A percentile compares a stretch with the other conserved stretches of the same genome.
These are phyloP conservation scores for Phytophthora megakarya DNA, from an alignment of 352 stramenopile genomes.

Conservation along the genomic window DNA sequence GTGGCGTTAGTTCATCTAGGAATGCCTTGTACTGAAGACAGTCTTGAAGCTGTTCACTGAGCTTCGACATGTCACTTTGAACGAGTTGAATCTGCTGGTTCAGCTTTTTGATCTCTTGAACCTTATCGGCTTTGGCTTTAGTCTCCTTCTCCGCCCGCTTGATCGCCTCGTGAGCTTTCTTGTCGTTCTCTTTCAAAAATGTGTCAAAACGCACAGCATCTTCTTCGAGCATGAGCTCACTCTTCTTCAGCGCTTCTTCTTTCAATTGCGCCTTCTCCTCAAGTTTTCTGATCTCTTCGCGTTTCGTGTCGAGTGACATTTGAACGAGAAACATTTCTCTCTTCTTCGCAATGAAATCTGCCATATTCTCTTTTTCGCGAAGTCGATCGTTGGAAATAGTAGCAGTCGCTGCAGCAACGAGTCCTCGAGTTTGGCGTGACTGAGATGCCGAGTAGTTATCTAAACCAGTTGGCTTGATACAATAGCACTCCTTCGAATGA, in stretches of 20 bases:
- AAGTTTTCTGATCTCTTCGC: slow-evolving; percentile 96
- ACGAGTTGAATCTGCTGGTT: slow-evolving; percentile 96
- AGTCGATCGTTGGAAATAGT: slow-evolving; percentile 86
- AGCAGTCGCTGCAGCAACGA: slow-evolving; percentile 79
- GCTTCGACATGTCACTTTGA: slow-evolving; percentile 94
- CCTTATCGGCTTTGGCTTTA: slow-evolving; percentile 93
- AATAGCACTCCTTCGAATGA: background rate
- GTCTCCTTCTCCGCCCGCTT: slow-evolving; percentile 94
- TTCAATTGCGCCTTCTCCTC: slow-evolving; percentile 96
- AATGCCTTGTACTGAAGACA: slow-evolving; percentile 95
- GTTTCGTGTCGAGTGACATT: slow-evolving; percentile 96
- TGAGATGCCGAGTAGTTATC: slow-evolving; percentile 70
- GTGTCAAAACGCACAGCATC: slow-evolving; percentile 96
- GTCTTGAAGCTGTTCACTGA: slow-evolving; percentile 94
- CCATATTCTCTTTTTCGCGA: slow-evolving; percentile 95
- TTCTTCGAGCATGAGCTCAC: slow-evolving; percentile 95
- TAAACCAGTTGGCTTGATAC: slow-evolving; percentile 41
- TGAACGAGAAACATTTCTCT: slow-evolving; percentile 97
- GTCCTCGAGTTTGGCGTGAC: slow-evolving; percentile 73
- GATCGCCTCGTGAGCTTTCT: slow-evolving; percentile 96
- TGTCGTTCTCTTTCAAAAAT: slow-evolving; percentile 98
- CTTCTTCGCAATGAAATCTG: slow-evolving; percentile 96
- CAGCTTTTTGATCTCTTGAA: slow-evolving; percentile 95
- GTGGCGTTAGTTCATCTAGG: slow-evolving; percentile 90
- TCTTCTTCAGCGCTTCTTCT: slow-evolving; percentile 95